phyloP scores from a whole-genome alignment of 2,329 filamentous ascomycete genomes.

The Colletotrichum australisinense region DNA sequence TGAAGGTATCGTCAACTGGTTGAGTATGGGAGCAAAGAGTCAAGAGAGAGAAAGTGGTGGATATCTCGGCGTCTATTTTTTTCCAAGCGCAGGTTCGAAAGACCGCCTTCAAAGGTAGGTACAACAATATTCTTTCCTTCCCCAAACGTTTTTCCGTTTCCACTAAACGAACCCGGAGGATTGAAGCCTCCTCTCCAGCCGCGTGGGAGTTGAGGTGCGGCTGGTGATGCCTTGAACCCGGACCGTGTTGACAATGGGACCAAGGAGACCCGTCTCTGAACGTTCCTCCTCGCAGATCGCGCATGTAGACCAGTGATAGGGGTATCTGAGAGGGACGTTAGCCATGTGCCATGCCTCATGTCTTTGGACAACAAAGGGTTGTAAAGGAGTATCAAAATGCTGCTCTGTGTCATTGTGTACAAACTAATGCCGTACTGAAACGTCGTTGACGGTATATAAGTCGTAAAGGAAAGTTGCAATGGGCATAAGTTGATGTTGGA shows the following conservation, averaged over 20 bases:
- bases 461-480: slow-evolving; percentile 33
- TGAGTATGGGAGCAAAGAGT: not conserved
- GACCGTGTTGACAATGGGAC: not conserved
- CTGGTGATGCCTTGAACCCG: not conserved
- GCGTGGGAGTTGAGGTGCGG: not conserved
- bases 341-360: not conserved
- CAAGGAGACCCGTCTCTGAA: rapidly evolving
- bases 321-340: not conserved
- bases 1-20: not conserved
- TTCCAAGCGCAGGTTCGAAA: not conserved
- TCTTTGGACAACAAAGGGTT: not conserved
- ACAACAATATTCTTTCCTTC: not conserved
- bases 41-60: not conserved
- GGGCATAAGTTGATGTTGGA: too few species aligned
- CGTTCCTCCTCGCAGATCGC: too few species aligned
- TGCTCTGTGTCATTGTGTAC: slow-evolving; percentile 46
- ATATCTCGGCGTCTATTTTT: not conserved
- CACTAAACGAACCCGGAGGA: not conserved
- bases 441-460: slow-evolving; percentile 41
- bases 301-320: not conserved
- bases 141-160: not conserved
- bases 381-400: not conserved
- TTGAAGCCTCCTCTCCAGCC: not conserved
- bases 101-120: not conserved
- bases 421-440: slow-evolving; percentile 54